Base-by-base conservation (phyloP, 2,329 filamentous ascomycete genomes). In the Pestalotiopsis sp. region DNA sequence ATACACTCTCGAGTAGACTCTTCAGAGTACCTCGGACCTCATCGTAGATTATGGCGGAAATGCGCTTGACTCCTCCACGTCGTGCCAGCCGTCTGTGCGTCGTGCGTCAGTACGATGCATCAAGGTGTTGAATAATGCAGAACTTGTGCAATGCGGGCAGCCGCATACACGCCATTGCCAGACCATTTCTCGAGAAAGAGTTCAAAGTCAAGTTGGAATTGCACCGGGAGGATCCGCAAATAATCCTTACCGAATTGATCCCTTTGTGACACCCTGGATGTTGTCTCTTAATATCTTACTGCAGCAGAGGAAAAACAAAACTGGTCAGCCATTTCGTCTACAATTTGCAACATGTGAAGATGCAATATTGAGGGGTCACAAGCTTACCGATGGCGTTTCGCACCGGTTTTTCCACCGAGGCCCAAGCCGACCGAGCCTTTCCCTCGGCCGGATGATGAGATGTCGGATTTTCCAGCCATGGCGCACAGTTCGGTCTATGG, bases 61-160 rank as follows among this genome's bases (percentile, higher is more conserved):
- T 93, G 0, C 92, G 84, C 76, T 94, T 94, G 0, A 95, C 90
- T 0, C 93, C 93, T 1, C 92, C 93, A 6, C 93, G 89, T 5
- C 93, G 88, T 1, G 93, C 93, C 0, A 95, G 80, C 56, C 92
- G 90, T 72, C 92, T 90, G 36, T 36, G 68, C 36, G 13, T 17
- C n/a, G 11, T 2, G 13, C n/a, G 63, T 31, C 31, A 56, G 59
- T 12, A 36, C 31, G 7, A 27, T 5, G 31, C 12, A 52, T 31
- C 27, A 52, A 52, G 45, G 9, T 7, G 17, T 17, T n/a, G 17
- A 17, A 52, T 6, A 5, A 20, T 17, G 17, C 20, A 52, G 45
- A 9, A n/a, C 17, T n/a, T 52, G 45, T 52, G 7, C 45, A 17
- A 52, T 7, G 45, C 45, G 45, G 17, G 45, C 20, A 52, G 45